Conservation (phyloP, 2,329 filamentous ascomycete genomes). For the Setomelanomma holmii region DNA sequence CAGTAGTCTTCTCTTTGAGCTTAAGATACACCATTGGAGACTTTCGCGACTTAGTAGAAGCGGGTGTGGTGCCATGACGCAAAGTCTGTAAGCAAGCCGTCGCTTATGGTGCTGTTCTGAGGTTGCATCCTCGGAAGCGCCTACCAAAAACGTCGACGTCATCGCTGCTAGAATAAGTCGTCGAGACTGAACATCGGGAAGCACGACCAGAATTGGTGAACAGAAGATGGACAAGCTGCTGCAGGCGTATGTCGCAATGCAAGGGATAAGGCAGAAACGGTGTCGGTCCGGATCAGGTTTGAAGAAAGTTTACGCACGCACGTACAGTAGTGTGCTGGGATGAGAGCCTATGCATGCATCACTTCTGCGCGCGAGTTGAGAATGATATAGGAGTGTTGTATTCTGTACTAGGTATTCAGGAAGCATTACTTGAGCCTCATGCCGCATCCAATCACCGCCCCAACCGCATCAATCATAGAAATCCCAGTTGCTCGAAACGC, state of each 20-base stretch:
- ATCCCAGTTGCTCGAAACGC: slow-evolving; percentile 1
- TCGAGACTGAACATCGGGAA: no score
- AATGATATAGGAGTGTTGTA: not conserved
- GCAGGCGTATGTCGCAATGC: not conserved
- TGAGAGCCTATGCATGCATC: not conserved
- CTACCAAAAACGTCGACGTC: slow-evolving; percentile 9
- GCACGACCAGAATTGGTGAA: no score
- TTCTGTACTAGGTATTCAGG: slow-evolving; percentile 5
- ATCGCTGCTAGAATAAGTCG: slow-evolving; percentile 1
- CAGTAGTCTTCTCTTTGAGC: not conserved
- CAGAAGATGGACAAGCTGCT: not conserved
- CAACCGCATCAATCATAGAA: slow-evolving; percentile 14
- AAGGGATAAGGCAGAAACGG: not conserved
- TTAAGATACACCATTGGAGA: not conserved
- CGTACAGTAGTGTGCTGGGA: not conserved
- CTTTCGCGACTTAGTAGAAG: not conserved
- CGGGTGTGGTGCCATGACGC: slow-evolving; percentile 5
- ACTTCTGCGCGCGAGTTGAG: not conserved
- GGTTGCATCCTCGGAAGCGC: slow-evolving; percentile 8
- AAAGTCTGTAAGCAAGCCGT: slow-evolving; percentile 7
- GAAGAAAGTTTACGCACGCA: not conserved
- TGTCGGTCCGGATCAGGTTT: not conserved
- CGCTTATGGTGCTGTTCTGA: slow-evolving; percentile 8
- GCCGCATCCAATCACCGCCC: slow-evolving; percentile 5
- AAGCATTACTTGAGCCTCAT: not conserved